These are phyloP conservation scores for Geum urbanum DNA, from an alignment of 306 rosid species.

Conservation along the genomic window DNA sequence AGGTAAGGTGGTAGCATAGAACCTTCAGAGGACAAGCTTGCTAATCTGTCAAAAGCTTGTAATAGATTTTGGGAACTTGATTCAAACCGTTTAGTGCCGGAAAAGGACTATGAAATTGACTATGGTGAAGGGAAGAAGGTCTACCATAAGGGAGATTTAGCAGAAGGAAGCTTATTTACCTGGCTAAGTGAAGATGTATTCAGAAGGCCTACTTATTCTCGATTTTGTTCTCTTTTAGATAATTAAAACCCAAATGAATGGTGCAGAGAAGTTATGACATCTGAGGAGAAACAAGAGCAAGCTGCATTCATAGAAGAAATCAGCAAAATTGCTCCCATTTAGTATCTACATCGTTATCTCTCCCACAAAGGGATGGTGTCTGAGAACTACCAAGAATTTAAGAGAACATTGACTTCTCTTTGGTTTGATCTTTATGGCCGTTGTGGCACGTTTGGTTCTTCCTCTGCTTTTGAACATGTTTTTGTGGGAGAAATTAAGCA, in stretches of 20 bases:
- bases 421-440: slow-evolving; percentile 96
- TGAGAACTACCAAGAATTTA: slow-evolving; percentile 61
- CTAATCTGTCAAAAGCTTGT: slow-evolving; percentile 71
- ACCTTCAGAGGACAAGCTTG: slow-evolving; percentile 74
- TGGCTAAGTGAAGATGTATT: slow-evolving; percentile 66
- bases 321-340: slow-evolving; percentile 87
- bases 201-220: slow-evolving; percentile 71
- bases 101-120: slow-evolving; percentile 86
- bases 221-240: slow-evolving; percentile 84
- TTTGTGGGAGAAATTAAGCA: slow-evolving; percentile 92
- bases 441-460: slow-evolving; percentile 76
- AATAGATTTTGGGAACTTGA: slow-evolving; percentile 86
- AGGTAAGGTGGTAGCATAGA: slow-evolving; percentile 41
- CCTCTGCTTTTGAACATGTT: slow-evolving; percentile 96
- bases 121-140: slow-evolving; percentile 92
- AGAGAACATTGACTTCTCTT: slow-evolving; percentile 47
- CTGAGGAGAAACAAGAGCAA: slow-evolving; percentile 95
- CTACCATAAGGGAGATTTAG: slow-evolving; percentile 63
- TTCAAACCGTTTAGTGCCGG: slow-evolving; percentile 64
- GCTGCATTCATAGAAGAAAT: slow-evolving; percentile 88
- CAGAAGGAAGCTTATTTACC: slow-evolving; percentile 65
- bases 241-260: slow-evolving; percentile 84
- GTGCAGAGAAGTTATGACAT: slow-evolving; percentile 72
- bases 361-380: slow-evolving; percentile 55
- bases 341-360: slow-evolving; percentile 77